A percentile compares a stretch with the other conserved stretches of the same genome.
These are phyloP conservation scores for Trichosporon sp. DNA, from an alignment of 1,284 basidiomycete genomes.

Conservation along the genomic window DNA sequence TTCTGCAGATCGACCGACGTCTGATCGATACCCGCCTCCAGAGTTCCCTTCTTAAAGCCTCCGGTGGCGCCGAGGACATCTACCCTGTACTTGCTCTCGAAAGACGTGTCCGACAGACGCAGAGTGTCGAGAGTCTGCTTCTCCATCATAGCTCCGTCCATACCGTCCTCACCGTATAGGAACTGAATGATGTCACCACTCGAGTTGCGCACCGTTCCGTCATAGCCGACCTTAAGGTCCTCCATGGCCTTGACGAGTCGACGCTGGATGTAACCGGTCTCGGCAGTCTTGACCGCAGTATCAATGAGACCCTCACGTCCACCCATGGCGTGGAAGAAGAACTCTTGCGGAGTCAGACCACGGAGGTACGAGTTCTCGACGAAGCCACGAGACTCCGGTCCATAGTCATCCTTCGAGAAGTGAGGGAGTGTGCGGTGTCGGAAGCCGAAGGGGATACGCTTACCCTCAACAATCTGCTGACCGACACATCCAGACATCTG, in stretches of 20 bases:
- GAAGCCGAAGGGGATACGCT: conserved; percentile 98
- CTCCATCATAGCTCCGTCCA: conserved; percentile 98
- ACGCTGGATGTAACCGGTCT: conserved; percentile 98
- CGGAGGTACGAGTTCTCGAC: conserved; percentile 99
- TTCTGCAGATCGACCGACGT: conserved; percentile 85
- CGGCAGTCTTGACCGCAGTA: conserved; percentile 99
- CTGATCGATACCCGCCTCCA: conserved; percentile 94
- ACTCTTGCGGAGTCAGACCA: conserved; percentile 95
- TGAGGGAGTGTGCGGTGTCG: conserved; percentile 93
- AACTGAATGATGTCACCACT: conserved; percentile 95
- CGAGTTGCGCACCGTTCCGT: conserved; percentile 96
- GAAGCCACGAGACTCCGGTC: conserved; percentile 96
- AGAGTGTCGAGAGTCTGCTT: conserved; percentile 90
- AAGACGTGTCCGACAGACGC: conserved; percentile 77
- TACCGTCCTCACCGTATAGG: conserved; percentile 96
- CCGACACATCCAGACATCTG: conserved; percentile 99
- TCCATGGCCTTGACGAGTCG: conserved; percentile 97
- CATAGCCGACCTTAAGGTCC: conserved; percentile 96
- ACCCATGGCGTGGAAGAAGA: conserved; percentile 99
- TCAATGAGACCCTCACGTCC: conserved; percentile 99
- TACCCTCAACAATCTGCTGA: conserved; percentile 97
- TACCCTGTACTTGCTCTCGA: conserved; percentile 87
- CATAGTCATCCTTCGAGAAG: conserved; percentile 98
- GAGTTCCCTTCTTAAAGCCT: conserved; percentile 74
- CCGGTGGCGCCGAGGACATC: conserved; percentile 78